Evolutionary conservation across 345 rosid genomes (phyloP), one percentile per base, ranked within the genome.

Genomic region (Salix dunnii): DNA sequence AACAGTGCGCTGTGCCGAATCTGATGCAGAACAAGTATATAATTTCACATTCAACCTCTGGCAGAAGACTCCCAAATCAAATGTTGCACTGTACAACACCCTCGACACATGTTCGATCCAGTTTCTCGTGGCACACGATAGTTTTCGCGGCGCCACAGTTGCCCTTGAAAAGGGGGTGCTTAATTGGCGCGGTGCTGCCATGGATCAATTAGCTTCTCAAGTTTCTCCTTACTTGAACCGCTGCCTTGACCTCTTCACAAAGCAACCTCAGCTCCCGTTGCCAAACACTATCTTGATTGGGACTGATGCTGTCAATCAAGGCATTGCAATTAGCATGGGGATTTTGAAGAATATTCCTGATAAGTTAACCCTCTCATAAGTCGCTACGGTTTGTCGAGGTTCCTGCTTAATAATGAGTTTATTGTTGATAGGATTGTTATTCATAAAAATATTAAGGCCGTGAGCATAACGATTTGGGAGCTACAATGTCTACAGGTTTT

Each of bases 211-310:
- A 13, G 35, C 12, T 17, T 17, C 36, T 0, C 43, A 71, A 35
- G 64, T n/a, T 53, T 10, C 14, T 4, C 65, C 71, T 23, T 23
- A 16, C 14, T 1, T 60, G 35, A 33, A 66, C 5, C 27, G 20
- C 23, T 78, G 77, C 68, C 9, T 69, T 14, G 77, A 78, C 2
- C 60, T 25, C 14, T 72, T 73, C 10, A 28, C 73, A 9, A 53
- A 73, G 13, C 7, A 55, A 7, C 68, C 73, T 6, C 3, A 6
- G 1, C 16, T 66, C 31, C 46, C 30, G 2, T 23, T 66, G 72
- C 81, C 81, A 6, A 36, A 10, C 3, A 17, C 21, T 16, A 77
- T 77, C n/a, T 36, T 67, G 42, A 73, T 27, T 30, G 81, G 76
- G 43, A 58, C 46, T 53, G 28, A 4, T 28, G 31, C 42, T 38